Percentiles rank a stretch among this genome's conserved stretches.
Evolutionary conservation across 116 monocot species (phyloP).

Genomic region (Posidonia oceanica): DNA sequence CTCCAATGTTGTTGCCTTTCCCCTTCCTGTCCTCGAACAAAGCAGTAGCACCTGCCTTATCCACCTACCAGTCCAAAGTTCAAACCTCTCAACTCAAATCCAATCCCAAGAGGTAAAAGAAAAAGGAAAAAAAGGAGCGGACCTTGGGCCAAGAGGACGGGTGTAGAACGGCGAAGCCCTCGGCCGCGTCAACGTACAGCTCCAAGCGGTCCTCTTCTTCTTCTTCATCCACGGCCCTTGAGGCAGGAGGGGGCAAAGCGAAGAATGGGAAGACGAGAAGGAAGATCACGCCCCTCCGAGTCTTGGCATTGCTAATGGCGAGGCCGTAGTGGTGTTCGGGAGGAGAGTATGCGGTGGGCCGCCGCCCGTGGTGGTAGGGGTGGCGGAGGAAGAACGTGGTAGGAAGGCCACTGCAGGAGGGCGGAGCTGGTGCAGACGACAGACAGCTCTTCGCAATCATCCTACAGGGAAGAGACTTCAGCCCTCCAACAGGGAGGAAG

Average conservation of each 20-base stretch:
- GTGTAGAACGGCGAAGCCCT: conserved; percentile 62
- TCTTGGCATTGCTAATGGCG: background rate
- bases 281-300: background rate
- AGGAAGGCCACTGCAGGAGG: background rate
- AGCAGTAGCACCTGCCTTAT: conserved; percentile 83
- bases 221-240: background rate
- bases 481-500: too few species aligned
- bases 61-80: conserved; percentile 36
- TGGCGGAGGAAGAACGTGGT: background rate
- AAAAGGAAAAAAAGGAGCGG: background rate
- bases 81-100: background rate
- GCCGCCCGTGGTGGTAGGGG: background rate
- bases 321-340: background rate
- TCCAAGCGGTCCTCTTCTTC: conserved; percentile 15
- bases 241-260: background rate
- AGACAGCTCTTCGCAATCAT: background rate
- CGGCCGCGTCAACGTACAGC: conserved; percentile 38
- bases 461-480: background rate
- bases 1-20: conserved; percentile 57
- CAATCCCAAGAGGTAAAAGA: background rate
- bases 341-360: background rate
- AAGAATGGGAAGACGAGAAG: background rate
- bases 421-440: background rate
- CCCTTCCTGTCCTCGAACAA: conserved; percentile 57
- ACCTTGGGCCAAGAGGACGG: conserved; percentile 78